phyloP scores from a whole-genome alignment of 2,329 filamentous ascomycete species.

The Colletotrichum lentis region DNA sequence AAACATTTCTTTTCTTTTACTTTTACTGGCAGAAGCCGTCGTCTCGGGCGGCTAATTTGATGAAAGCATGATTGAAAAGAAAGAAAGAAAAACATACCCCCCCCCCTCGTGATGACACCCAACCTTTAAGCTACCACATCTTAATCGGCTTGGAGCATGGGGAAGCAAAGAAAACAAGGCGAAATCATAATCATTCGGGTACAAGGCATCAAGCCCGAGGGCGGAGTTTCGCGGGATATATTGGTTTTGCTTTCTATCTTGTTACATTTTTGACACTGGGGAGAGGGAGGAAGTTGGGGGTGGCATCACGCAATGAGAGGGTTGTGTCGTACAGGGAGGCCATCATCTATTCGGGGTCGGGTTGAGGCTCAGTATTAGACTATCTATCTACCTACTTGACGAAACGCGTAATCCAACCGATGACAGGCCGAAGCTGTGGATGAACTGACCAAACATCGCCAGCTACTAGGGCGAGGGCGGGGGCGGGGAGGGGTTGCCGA shows the following conservation, averaged over 20 bases:
- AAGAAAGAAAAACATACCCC: slow-evolving; percentile 18
- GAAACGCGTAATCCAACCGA: background rate
- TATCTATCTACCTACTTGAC: slow-evolving; percentile 29
- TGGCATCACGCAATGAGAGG: slow-evolving; percentile 1
- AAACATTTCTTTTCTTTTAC: background rate
- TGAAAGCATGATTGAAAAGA: slow-evolving; percentile 35
- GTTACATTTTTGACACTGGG: background rate
- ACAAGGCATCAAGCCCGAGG: slow-evolving; percentile 18
- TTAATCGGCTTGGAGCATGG: background rate
- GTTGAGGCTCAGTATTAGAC: slow-evolving; percentile 26
- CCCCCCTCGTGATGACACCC: background rate
- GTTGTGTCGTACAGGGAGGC: background rate
- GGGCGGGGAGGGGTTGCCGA: too few relatives aligned
- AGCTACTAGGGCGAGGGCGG: too few relatives aligned
- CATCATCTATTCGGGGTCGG: background rate
- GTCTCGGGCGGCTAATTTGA: slow-evolving; percentile 4
- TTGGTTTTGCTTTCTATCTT: background rate
- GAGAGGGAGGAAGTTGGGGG: background rate
- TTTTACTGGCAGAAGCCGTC: background rate
- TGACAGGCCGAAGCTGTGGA: background rate
- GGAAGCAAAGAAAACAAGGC: slow-evolving; percentile 3
- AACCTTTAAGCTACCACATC: background rate
- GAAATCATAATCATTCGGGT: slow-evolving; percentile 5
- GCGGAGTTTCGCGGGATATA: slow-evolving; percentile 14
- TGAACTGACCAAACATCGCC: too few relatives aligned